Evolutionary conservation across 31 red algal species (phyloP).

Genomic region (Asparagopsis taxiformis): DNA sequence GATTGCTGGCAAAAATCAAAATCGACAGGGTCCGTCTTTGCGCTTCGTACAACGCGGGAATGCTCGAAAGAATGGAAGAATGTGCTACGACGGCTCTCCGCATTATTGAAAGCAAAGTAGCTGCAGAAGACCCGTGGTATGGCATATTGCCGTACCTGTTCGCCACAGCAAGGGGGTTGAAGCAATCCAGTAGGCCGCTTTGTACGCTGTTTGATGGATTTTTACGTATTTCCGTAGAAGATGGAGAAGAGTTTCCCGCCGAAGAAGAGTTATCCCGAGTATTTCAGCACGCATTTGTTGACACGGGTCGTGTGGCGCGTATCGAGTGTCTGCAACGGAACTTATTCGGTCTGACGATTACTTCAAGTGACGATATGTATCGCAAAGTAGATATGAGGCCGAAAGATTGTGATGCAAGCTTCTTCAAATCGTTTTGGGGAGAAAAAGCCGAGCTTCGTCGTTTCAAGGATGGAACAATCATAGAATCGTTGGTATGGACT

Average conservation of each 20-base stretch:
- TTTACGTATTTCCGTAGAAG: background rate
- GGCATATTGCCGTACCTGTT: constrained; percentile 46
- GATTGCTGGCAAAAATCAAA: no score
- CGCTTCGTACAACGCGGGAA: constrained; percentile 1
- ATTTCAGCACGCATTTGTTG: constrained; percentile 27
- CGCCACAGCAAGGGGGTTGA: constrained; percentile 34
- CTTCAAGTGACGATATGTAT: constrained; percentile 16
- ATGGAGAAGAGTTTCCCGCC: background rate
- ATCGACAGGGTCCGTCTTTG: constrained; percentile 23
- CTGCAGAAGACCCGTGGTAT: constrained; percentile 44
- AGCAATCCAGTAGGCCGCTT: constrained; percentile 24
- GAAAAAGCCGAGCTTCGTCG: constrained; percentile 31
- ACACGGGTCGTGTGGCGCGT: constrained; percentile 20
- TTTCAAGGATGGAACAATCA: constrained; percentile 55
- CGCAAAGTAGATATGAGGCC: constrained; percentile 54
- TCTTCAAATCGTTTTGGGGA: constrained; percentile 53
- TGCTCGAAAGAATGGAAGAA: constrained; percentile 17
- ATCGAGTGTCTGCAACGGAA: constrained; percentile 17
- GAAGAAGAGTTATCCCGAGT: constrained; percentile 2
- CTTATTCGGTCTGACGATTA: constrained; percentile 34
- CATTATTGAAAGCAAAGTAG: constrained; percentile 33
- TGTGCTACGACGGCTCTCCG: constrained; percentile 17
- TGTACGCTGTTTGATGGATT: constrained; percentile 56
- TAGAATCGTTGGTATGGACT: constrained; percentile 52
- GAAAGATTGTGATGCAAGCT: constrained; percentile 17